Percentiles rank a stretch among this genome's conserved stretches.
Conservation (phyloP, 2,329 filamentous ascomycete genomes). For the Aspergillus proliferans region DNA sequence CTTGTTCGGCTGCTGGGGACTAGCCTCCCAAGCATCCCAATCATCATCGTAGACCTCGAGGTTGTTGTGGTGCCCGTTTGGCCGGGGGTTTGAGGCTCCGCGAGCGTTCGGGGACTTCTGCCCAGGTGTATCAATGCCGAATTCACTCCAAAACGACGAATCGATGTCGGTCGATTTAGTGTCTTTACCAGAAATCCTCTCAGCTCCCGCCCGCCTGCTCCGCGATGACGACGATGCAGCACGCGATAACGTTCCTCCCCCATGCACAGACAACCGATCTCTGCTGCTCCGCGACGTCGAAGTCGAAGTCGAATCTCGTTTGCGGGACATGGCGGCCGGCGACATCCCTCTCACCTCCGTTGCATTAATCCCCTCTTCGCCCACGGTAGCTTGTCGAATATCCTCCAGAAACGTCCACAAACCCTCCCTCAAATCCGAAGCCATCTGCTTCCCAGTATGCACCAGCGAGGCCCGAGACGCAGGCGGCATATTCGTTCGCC, state of each 20-base stretch:
- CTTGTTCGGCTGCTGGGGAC: conserved; percentile 37
- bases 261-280: conserved; percentile 23
- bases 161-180: conserved; percentile 38
- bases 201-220: conserved; percentile 21
- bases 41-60: conserved; percentile 44
- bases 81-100: conserved; percentile 25
- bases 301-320: conserved; percentile 25
- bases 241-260: conserved; percentile 22
- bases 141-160: conserved; percentile 46
- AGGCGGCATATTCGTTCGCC: conserved; percentile 38
- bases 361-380: conserved; percentile 75
- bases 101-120: conserved; percentile 31
- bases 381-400: conserved; percentile 88
- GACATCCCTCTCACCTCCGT: conserved; percentile 34
- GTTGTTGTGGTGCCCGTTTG: conserved; percentile 32
- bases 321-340: conserved; percentile 13
- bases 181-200: conserved; percentile 36
- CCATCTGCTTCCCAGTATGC: conserved; percentile 65
- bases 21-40: conserved; percentile 51
- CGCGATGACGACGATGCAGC: conserved; percentile 26
- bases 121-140: conserved; percentile 44
- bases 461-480: conserved; percentile 48
- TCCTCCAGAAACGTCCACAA: conserved; percentile 95
- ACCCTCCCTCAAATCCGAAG: conserved; percentile 81
- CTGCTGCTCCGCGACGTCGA: conserved; percentile 20